Percentiles rank a stretch among this genome's conserved stretches.
These are phyloP conservation scores for Colletotrichum kahawae DNA, from an alignment of 2,329 filamentous ascomycete genomes.

Conservation along the genomic window DNA sequence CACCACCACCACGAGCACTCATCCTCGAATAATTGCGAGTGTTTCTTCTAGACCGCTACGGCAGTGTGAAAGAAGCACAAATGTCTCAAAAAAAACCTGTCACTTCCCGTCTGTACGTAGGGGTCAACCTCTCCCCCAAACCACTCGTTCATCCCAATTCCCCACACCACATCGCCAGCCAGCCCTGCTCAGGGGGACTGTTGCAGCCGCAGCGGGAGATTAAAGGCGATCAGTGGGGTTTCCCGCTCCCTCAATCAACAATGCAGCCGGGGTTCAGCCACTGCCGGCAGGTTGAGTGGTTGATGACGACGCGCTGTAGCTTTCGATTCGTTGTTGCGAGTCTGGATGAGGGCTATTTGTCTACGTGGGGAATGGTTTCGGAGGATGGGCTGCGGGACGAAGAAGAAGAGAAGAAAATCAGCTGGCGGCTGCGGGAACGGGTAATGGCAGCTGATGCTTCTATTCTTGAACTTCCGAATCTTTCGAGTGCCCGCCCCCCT, in stretches of 20 bases:
- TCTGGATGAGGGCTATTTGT: too few relatives aligned
- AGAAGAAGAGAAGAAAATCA: neutral
- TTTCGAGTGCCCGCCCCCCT: neutral
- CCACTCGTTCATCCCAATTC: neutral
- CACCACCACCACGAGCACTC: neutral
- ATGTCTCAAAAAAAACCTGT: neutral
- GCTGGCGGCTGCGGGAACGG: neutral
- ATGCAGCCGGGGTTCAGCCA: neutral
- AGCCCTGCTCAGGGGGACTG: neutral
- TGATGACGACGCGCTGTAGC: neutral
- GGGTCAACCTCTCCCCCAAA: neutral
- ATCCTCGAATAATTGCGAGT: neutral
- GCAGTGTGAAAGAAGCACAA: neutral
- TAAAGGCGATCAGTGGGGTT: slow-evolving; percentile 20
- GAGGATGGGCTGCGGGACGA: neutral
- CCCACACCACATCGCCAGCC: neutral
- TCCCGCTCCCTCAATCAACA: slow-evolving; percentile 1
- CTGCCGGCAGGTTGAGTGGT: neutral
- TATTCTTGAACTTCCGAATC: neutral
- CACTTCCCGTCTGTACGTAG: neutral
- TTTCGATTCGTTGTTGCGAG: neutral
- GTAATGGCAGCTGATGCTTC: neutral
- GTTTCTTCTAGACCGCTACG: neutral
- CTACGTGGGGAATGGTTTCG: neutral
- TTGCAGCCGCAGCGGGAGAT: neutral